These are phyloP conservation scores for Aspergillus amoenus DNA, from an alignment of 2,329 filamentous ascomycete genomes.

Conservation along the genomic window DNA sequence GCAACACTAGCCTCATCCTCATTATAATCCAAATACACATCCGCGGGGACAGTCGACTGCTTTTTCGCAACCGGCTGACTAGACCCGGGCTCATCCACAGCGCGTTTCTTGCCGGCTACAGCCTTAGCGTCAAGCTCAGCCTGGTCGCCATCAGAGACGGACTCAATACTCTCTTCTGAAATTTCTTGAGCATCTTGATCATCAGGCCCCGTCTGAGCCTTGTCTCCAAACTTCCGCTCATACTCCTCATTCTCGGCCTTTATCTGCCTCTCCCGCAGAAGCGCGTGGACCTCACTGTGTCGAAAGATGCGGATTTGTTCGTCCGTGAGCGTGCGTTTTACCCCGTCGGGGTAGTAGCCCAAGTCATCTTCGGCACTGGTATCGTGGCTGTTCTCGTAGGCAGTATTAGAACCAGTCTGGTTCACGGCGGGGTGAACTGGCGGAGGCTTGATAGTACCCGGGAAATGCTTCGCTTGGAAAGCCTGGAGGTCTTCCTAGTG, in stretches of 20 bases:
- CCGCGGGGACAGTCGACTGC: not conserved
- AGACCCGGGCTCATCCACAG: not conserved
- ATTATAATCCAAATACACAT: constrained; percentile 49
- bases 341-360: constrained; percentile 83
- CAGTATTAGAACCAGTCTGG: too few species aligned
- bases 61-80: not conserved
- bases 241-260: constrained; percentile 29
- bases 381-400: not conserved
- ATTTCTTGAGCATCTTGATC: not conserved
- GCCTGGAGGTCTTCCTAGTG: constrained; percentile 57
- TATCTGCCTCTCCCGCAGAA: constrained; percentile 56
- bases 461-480: constrained; percentile 64
- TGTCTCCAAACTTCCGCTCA: constrained; percentile 14
- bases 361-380: constrained; percentile 55
- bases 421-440: not conserved
- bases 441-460: constrained; percentile 11
- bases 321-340: constrained; percentile 85
- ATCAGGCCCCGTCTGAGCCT: constrained; percentile 1
- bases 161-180: not conserved
- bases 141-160: not conserved
- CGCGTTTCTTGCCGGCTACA: not conserved
- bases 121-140: not conserved
- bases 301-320: constrained; percentile 88
- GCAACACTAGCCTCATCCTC: constrained; percentile 21
- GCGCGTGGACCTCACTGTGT: constrained; percentile 77